Evolutionary conservation across 2,329 filamentous ascomycete genomes (phyloP).

Genomic region (Colletotrichum lentis): DNA sequence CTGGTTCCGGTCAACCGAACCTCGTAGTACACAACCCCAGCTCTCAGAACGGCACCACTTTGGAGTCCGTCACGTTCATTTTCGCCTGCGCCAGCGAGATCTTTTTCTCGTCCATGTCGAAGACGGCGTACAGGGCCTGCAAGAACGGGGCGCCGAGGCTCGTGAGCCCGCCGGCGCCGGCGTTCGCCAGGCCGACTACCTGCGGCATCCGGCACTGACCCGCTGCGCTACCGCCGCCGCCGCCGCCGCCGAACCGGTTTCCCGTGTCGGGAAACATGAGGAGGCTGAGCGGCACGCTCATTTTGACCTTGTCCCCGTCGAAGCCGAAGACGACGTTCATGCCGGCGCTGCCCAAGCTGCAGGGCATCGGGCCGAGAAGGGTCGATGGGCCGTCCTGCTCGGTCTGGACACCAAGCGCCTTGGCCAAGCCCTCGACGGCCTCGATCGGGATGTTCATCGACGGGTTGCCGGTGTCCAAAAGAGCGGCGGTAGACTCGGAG

Average conservation of each 20-base stretch:
- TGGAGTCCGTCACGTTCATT: conserved; percentile 14
- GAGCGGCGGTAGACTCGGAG: background rate
- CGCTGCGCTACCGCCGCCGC: background rate
- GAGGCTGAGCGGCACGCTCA: conserved; percentile 6
- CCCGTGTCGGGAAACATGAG: background rate
- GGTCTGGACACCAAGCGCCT: background rate
- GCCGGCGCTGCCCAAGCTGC: background rate
- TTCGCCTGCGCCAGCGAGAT: conserved; percentile 27
- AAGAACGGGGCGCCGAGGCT: conserved; percentile 14
- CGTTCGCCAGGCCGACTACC: background rate
- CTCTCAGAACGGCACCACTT: conserved; percentile 6
- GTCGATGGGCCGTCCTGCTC: background rate
- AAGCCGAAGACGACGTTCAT: conserved; percentile 13
- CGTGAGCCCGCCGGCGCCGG: background rate
- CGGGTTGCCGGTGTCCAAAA: conserved; percentile 15
- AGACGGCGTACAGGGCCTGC: conserved; percentile 21
- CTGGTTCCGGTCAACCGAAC: too few species aligned
- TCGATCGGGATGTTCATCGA: background rate
- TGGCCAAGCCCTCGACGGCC: background rate
- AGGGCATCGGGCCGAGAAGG: background rate
- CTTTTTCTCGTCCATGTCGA: conserved; percentile 17
- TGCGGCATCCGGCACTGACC: background rate
- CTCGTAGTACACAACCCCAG: background rate
- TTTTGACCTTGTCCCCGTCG: conserved; percentile 16
- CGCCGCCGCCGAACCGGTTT: background rate